Conservation (phyloP, 2,329 filamentous ascomycete genomes). For the Diatrype stigma region DNA sequence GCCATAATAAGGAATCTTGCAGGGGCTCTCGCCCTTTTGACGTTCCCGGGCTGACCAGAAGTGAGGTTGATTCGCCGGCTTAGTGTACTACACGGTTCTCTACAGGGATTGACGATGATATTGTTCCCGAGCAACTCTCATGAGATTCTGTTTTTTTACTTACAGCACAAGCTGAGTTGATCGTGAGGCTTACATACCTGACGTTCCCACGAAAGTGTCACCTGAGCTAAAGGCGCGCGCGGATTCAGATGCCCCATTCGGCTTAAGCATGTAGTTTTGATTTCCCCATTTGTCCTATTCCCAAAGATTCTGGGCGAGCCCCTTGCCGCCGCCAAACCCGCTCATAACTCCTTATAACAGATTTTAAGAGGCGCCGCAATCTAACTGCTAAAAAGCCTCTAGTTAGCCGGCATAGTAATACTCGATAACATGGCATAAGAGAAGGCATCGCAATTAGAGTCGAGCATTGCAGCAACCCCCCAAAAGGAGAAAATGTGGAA, state of each 20-base stretch:
- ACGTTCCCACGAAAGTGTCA: not conserved
- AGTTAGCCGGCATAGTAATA: no score
- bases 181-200: no score
- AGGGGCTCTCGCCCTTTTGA: no score
- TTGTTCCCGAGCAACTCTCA: no score
- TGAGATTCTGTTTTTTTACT: no score
- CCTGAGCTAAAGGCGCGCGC: not conserved
- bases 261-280: not conserved
- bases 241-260: conserved; percentile 1
- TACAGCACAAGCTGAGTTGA: no score
- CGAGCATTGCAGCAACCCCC: not conserved
- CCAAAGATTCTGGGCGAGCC: not conserved
- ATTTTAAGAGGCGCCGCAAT: not conserved
- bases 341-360: not conserved
- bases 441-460: not conserved
- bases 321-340: not conserved
- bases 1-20: not conserved
- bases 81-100: no score
- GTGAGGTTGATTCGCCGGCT: no score
- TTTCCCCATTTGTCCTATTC: not conserved
- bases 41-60: no score
- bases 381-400: no score
- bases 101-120: no score
- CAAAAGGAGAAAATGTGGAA: not conserved
- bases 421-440: no score